phyloP scores from a whole-genome alignment of 345 rosid genomes.

The Gossypium thurberi region DNA sequence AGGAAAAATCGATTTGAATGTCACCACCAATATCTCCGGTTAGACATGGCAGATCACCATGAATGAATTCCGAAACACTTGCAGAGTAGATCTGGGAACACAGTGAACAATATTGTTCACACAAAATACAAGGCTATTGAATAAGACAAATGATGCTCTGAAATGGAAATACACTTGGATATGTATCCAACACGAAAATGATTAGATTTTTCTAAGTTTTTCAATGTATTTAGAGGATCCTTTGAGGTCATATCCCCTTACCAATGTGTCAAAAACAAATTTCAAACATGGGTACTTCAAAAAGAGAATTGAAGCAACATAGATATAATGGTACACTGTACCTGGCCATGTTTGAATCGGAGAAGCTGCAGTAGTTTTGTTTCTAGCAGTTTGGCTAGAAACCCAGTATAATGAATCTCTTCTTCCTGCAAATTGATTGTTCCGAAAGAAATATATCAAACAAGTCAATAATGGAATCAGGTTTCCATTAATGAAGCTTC shows the following conservation, averaged over 20 bases:
- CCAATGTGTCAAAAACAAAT: background rate
- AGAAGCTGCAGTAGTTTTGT: slow-evolving; percentile 79
- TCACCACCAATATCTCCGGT: slow-evolving; percentile 77
- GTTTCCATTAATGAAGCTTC: background rate
- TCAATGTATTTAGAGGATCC: background rate
- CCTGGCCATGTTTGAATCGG: slow-evolving; percentile 92
- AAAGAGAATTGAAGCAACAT: background rate
- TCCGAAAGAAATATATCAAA: slow-evolving; percentile 10
- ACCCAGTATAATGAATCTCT: slow-evolving; percentile 68
- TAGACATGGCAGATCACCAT: slow-evolving; percentile 75
- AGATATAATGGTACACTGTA: slow-evolving; percentile 15
- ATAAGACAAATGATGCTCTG: background rate
- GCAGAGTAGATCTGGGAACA: slow-evolving; percentile 66
- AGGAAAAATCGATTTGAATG: slow-evolving; percentile 69
- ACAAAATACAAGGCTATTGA: slow-evolving; percentile 11
- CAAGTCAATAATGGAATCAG: background rate
- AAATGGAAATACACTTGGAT: background rate
- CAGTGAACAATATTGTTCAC: background rate
- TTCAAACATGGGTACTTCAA: background rate
- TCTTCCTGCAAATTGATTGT: slow-evolving; percentile 47
- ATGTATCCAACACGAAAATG: background rate
- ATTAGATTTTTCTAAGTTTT: background rate
- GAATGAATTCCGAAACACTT: slow-evolving; percentile 76
- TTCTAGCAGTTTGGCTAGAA: slow-evolving; percentile 78
- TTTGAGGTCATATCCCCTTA: background rate